phyloP scores from a whole-genome alignment of 768 basidiomycete species.

The Saitozyma podzolica region DNA sequence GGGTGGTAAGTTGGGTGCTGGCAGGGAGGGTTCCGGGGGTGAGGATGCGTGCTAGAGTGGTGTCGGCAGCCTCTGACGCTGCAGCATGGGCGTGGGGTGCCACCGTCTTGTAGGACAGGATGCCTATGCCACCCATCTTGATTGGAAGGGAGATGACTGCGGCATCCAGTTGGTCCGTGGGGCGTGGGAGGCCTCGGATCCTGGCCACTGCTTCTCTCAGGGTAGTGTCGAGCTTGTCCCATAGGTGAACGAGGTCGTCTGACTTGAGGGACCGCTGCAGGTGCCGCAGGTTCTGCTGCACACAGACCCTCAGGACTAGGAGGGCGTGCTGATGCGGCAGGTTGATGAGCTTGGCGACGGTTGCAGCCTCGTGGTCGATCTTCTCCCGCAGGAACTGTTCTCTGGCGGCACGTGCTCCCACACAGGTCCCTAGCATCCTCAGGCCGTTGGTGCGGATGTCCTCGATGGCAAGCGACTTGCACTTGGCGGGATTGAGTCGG shows the following conservation, averaged over 20 bases:
- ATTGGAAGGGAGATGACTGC: too few relatives aligned
- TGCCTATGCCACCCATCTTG: too few relatives aligned
- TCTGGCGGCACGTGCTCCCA: constrained; percentile 1
- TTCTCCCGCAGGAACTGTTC: neutral
- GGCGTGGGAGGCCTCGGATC: neutral
- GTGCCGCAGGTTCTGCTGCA: constrained; percentile 14
- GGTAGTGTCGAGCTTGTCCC: neutral
- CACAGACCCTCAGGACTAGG: constrained; percentile 6
- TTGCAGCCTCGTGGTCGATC: neutral
- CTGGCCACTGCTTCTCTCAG: constrained; percentile 1
- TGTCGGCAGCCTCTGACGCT: too few relatives aligned
- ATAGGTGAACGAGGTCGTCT: constrained; percentile 8
- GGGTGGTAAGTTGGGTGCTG: too few relatives aligned
- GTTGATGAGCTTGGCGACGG: too few relatives aligned
- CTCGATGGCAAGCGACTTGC: neutral
- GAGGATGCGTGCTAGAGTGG: too few relatives aligned
- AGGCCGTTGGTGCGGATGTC: constrained; percentile 3
- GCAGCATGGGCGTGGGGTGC: too few relatives aligned
- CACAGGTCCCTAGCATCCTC: constrained; percentile 6
- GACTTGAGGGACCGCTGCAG: constrained; percentile 13
- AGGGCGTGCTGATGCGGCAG: constrained; percentile 9
- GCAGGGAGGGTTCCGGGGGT: too few relatives aligned
- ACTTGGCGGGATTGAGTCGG: constrained; percentile 5
- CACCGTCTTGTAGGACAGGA: too few relatives aligned
- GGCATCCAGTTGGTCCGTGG: too few relatives aligned